Evolutionary conservation across 192 early-diverging fungal species (phyloP).

Genomic region (Chytriomyces hyalinus): DNA sequence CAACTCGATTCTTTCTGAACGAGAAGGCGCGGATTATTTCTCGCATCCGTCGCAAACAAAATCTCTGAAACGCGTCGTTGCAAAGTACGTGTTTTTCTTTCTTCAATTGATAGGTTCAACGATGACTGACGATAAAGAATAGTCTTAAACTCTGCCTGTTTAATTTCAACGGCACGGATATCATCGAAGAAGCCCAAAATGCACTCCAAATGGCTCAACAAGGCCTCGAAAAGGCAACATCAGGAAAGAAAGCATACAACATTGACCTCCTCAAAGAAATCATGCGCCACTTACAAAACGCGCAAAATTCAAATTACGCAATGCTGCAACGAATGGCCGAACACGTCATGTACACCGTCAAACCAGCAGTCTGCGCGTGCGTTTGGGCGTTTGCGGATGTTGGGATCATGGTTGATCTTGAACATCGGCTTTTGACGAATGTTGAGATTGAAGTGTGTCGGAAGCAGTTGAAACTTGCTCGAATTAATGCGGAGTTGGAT

Average conservation of each 20-base stretch:
- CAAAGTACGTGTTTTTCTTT: constrained; percentile 14
- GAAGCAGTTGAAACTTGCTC: neutral
- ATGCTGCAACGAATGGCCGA: neutral
- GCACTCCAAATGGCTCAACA: neutral
- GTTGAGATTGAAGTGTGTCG: constrained; percentile 27
- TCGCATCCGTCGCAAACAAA: constrained; percentile 68
- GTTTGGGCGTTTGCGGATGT: neutral
- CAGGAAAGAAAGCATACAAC: constrained; percentile 14
- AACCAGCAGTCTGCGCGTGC: neutral
- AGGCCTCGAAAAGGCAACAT: neutral
- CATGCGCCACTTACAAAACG: constrained; percentile 1
- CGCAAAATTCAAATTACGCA: constrained; percentile 9
- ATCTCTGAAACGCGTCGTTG: constrained; percentile 40
- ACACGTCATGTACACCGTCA: constrained; percentile 1
- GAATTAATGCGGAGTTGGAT: constrained; percentile 22
- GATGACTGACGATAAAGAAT: neutral
- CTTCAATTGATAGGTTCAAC: neutral
- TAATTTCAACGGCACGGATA: constrained; percentile 15
- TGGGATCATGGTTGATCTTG: neutral
- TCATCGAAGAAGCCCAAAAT: constrained; percentile 1
- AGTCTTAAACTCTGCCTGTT: constrained; percentile 2
- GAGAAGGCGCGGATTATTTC: constrained; percentile 73
- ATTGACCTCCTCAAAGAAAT: neutral
- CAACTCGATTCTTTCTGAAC: constrained; percentile 73
- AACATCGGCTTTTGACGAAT: neutral